phyloP scores from a whole-genome alignment of 106 monocot species.

The Dendrobium nobile region DNA sequence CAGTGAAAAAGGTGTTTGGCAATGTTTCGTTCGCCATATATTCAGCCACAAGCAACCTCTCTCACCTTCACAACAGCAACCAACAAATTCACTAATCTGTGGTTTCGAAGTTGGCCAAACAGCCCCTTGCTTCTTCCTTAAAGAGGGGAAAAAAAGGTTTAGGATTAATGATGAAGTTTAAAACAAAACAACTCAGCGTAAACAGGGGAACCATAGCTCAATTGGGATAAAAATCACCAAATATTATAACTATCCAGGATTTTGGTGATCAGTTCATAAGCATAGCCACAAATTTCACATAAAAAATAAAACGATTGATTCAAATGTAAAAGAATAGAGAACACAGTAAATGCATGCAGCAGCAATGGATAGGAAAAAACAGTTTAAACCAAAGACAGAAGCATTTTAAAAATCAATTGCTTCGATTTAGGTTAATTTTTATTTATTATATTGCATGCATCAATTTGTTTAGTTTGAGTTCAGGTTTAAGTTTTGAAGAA shows the following conservation, averaged over 20 bases:
- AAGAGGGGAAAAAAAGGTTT: constrained; percentile 6
- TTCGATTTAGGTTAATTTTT: neutral
- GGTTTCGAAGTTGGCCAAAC: constrained; percentile 81
- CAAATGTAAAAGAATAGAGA: neutral
- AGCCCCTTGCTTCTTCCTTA: constrained; percentile 87
- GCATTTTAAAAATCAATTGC: neutral
- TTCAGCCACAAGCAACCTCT: constrained; percentile 92
- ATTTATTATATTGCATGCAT: neutral
- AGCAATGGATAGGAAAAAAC: neutral
- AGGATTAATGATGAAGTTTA: constrained; percentile 4
- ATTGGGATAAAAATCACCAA: neutral
- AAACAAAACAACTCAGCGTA: neutral
- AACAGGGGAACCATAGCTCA: neutral
- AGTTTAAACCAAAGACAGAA: neutral
- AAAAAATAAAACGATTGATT: neutral
- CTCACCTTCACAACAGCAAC: constrained; percentile 96
- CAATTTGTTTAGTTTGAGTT: neutral
- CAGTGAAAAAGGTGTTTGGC: constrained; percentile 97
- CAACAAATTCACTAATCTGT: constrained; percentile 82
- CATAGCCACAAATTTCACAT: neutral
- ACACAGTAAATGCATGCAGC: neutral
- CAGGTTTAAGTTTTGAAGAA: neutral
- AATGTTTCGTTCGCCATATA: constrained; percentile 95
- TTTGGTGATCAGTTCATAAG: neutral
- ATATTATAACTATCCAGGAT: neutral